Conservation (phyloP, 768 basidiomycete species). For the Boletus reticuloceps region DNA sequence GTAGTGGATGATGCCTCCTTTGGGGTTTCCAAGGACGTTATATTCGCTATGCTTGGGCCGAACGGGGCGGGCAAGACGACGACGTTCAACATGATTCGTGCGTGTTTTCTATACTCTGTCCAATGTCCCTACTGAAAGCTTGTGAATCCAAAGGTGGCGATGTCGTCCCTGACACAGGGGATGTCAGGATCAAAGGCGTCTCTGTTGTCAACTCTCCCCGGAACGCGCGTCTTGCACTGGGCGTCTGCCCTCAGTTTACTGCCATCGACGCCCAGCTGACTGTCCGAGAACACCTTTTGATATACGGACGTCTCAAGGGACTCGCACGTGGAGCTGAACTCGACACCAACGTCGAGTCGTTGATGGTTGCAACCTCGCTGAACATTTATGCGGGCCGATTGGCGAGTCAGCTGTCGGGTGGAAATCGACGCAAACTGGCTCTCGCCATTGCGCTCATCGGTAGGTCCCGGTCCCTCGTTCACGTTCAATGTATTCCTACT, state of each 20-base stretch:
- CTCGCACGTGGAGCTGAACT: conserved; percentile 50
- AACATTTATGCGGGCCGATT: conserved; percentile 62
- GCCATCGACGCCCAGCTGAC: conserved; percentile 78
- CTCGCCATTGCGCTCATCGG: conserved; percentile 77
- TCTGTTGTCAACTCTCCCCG: conserved; percentile 67
- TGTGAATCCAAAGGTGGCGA: conserved; percentile 53
- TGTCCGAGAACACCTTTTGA: conserved; percentile 69
- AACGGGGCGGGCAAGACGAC: conserved; percentile 87
- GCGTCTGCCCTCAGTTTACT: conserved; percentile 83
- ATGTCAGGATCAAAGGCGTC: conserved; percentile 62
- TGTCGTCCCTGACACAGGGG: conserved; percentile 62
- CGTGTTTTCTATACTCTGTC: conserved; percentile 21
- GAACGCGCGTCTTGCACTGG: conserved; percentile 63
- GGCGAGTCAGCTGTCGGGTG: conserved; percentile 73
- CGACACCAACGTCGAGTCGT: conserved; percentile 48
- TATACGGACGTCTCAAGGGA: conserved; percentile 76
- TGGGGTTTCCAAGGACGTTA: conserved; percentile 57
- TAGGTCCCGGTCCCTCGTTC: conserved; percentile 16
- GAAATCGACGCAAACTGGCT: conserved; percentile 74
- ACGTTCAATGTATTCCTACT: background rate
- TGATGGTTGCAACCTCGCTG: conserved; percentile 60
- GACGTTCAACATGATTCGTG: conserved; percentile 77
- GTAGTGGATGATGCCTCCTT: conserved; percentile 77
- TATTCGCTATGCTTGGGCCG: conserved; percentile 75
- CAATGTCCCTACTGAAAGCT: background rate